A percentile compares a stretch with the other conserved stretches of the same genome.
These are phyloP conservation scores for Symbiodinium natans DNA, from an alignment of 73 alveolate species.

Conservation along the genomic window DNA sequence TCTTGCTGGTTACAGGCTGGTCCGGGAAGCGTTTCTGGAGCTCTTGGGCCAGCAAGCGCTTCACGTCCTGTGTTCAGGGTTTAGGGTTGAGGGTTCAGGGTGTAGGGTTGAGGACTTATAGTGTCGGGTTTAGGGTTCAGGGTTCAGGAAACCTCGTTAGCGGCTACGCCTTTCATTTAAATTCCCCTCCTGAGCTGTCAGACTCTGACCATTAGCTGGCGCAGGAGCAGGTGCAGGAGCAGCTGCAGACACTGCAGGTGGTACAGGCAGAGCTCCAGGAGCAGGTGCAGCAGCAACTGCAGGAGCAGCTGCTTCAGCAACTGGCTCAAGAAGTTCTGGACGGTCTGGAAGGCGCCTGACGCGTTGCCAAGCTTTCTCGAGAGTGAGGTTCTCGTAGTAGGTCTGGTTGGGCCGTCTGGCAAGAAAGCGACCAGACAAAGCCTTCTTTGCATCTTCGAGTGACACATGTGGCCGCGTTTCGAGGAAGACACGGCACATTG, in stretches of 20 bases:
- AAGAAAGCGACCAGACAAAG: neutral
- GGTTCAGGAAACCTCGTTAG: neutral
- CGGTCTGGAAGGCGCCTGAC: neutral
- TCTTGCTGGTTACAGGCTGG: neutral
- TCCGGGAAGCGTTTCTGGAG: neutral
- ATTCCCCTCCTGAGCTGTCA: neutral
- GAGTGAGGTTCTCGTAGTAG: neutral
- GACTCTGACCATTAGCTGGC: neutral
- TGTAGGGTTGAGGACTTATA: neutral
- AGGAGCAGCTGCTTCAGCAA: neutral
- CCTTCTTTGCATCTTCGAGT: neutral
- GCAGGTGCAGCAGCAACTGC: neutral
- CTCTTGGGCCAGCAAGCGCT: neutral
- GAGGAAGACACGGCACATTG: neutral
- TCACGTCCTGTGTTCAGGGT: neutral
- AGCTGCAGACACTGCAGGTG: neutral
- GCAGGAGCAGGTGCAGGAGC: neutral
- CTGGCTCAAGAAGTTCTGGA: neutral
- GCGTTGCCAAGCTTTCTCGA: neutral
- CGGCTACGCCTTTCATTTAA: neutral
- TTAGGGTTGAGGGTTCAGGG: neutral
- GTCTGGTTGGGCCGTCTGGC: constrained; percentile 2
- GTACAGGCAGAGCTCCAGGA: neutral
- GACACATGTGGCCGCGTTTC: neutral
- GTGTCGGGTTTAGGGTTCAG: neutral